phyloP scores from a whole-genome alignment of 441 rosid genomes.

The Brassica hybrid region DNA sequence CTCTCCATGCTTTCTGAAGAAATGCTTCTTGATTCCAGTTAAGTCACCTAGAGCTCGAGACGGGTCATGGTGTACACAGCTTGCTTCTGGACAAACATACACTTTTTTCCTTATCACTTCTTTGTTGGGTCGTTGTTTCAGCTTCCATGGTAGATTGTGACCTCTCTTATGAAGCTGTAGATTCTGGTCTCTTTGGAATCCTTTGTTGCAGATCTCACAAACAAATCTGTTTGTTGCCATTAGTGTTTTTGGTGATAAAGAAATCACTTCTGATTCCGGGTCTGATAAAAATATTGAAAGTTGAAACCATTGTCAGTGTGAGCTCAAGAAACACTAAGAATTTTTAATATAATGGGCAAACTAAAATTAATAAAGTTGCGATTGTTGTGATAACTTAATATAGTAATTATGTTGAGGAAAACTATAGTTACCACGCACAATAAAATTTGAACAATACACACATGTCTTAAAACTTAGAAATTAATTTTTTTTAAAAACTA shows the following conservation, averaged over 20 bases:
- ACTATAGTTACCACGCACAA: not conserved
- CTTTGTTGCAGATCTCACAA: constrained; percentile 88
- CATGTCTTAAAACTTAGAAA: not conserved
- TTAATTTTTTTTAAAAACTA: not conserved
- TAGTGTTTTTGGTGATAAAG: constrained; percentile 78
- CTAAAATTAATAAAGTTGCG: no score
- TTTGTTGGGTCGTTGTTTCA: constrained; percentile 75
- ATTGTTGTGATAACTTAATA: not conserved
- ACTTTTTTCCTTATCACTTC: constrained; percentile 75
- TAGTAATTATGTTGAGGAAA: not conserved
- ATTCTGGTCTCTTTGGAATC: constrained; percentile 88
- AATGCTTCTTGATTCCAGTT: constrained; percentile 89
- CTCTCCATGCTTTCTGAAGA: constrained; percentile 81
- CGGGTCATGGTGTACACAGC: constrained; percentile 83
- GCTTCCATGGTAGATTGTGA: constrained; percentile 87
- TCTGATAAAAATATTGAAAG: constrained; percentile 43
- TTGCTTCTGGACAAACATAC: constrained; percentile 78
- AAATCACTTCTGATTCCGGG: constrained; percentile 90
- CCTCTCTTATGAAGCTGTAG: constrained; percentile 86
- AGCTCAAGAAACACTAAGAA: no score
- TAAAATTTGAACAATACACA: not conserved
- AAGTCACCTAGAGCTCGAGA: constrained; percentile 84
- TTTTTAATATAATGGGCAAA: no score
- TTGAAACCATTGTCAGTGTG: no score
- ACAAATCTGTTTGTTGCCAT: constrained; percentile 80